Base-by-base conservation (phyloP, 2,329 filamentous ascomycete species). In the Phyllachora maydis region DNA sequence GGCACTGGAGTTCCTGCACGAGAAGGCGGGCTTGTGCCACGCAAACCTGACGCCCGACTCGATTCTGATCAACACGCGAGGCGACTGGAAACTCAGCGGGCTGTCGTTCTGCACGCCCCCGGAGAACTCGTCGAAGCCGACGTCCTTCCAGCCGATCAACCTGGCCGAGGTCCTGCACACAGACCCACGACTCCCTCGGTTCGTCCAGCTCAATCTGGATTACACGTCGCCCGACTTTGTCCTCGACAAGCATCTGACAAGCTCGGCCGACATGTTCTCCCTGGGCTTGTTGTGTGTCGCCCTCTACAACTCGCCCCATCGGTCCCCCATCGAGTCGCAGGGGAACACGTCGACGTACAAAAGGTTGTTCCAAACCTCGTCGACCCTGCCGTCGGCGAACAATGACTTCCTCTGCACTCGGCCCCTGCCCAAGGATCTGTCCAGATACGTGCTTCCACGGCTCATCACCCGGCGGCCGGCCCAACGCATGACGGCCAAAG, bases 21-120 rank as follows among this genome's bases (percentile, higher is more conserved):
- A 95, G 42, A 92, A 85, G 42, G 85, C 85, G 7, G 81, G 81
- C 1, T 59, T 98, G 23, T 79, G 95, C 0, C 88, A 98, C 47
- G 81, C 77, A 22, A 98, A 98, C 42, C 48, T 98, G 32, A 95
- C 83, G 0, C 88, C 88, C 0, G 85, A 95, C 32, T 78, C 83
- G 11, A 70, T 98, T 32, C 74, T 92, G 33, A 69, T 98, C 46
- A 98, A 98, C 49, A 68, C 78, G 38, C 38, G 78, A 72, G 91
- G 79, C 22, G 88, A 98, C 47, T 98, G 88, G 88, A 98, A 98
- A 46, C 78, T 98, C 30, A 85, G 82, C 36, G 88, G 85, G n/a
- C 61, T 98, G 18, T 68, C 76, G 0, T 98, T 93, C 45, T 79
- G 76, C 42, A 77, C 77, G 21, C 77, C 82, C 9, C 67, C 78